These are phyloP conservation scores for Aspergillus brasiliensis DNA, from an alignment of 2,329 filamentous ascomycete genomes.

Conservation along the genomic window DNA sequence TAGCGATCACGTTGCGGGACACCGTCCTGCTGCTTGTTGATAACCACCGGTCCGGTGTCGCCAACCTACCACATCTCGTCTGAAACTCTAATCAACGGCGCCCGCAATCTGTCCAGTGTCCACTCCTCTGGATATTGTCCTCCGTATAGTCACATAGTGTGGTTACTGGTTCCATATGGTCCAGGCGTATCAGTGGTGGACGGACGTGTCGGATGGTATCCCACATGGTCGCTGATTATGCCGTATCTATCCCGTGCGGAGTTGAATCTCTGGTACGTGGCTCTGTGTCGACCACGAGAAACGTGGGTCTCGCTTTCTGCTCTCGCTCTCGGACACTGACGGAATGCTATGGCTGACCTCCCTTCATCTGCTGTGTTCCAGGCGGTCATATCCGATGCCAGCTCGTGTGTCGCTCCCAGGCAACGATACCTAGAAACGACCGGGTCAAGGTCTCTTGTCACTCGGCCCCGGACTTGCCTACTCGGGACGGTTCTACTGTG, in stretches of 20 bases:
- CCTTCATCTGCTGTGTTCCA: not conserved
- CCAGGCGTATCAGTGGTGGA: not conserved
- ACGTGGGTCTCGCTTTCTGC: not conserved
- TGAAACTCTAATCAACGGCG: not conserved
- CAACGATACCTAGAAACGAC: not conserved
- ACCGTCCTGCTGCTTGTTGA: not conserved
- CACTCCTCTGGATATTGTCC: too few species aligned
- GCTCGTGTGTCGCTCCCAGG: not conserved
- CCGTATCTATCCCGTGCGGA: not conserved
- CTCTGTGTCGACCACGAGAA: not conserved
- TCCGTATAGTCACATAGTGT: too few species aligned
- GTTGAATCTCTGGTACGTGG: not conserved
- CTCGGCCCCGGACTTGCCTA: not conserved
- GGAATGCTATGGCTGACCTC: not conserved
- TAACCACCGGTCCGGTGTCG: not conserved
- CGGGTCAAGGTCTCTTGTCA: not conserved
- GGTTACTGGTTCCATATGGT: not conserved
- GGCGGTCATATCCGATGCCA: not conserved
- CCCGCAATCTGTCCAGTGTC: too few species aligned
- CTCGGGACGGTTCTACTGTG: not conserved
- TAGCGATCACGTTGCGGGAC: not conserved
- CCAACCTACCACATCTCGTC: not conserved
- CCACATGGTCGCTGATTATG: not conserved
- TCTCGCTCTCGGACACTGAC: not conserved
- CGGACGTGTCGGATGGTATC: not conserved